Base-by-base conservation (phyloP, 176 grass and related monocot genomes). In the Saccharum spontaneum region DNA sequence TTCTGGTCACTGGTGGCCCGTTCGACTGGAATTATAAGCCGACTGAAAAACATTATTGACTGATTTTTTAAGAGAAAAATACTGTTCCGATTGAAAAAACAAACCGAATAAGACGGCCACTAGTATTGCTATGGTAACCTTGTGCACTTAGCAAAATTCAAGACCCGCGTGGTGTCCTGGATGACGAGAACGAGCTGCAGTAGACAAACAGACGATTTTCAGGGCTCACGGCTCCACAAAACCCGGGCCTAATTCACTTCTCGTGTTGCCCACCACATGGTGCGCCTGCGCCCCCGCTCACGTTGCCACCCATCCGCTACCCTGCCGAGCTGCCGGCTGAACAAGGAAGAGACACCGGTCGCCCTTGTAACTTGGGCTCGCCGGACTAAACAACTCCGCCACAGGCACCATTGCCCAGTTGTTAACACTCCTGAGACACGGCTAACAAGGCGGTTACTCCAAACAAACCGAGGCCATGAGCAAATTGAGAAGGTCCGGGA, bases 311-410 rank as follows among this genome's bases (percentile, higher is more conserved):
- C 73, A 26, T 22, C 59, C 22, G 59, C 23, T 26, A 6, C 17
- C 20, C 52, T 55, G 50, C 50, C 50, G 17, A 28, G 50, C 49
- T 40, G 59, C 77, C 61, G 26, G 82, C 36, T 84, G 67, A 11
- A 8, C 79, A 5, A n/a, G 0, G 23, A 12, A 65, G 45, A 77
- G 41, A 60, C 79, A 6, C n/a, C 36, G 11, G 28, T 46, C 68
- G 33, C 0, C 48, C 24, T 77, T 48, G 79, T 83, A 77, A 77
- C 86, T 63, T 69, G 79, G 39, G 79, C 65, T 70, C 49, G 14
- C 69, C 69, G 40, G 69, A 72, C n/a, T 89, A 69, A 48, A 38
- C 40, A 83, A 55, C 24, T 23, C 38, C 55, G 6, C 37, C 10
- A 13, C 69, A 38, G 10, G 10, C 79, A 14, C 13, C 75, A 17